Base-by-base conservation (phyloP, 2,329 filamentous ascomycete genomes). In the Fusarium penzigii region DNA sequence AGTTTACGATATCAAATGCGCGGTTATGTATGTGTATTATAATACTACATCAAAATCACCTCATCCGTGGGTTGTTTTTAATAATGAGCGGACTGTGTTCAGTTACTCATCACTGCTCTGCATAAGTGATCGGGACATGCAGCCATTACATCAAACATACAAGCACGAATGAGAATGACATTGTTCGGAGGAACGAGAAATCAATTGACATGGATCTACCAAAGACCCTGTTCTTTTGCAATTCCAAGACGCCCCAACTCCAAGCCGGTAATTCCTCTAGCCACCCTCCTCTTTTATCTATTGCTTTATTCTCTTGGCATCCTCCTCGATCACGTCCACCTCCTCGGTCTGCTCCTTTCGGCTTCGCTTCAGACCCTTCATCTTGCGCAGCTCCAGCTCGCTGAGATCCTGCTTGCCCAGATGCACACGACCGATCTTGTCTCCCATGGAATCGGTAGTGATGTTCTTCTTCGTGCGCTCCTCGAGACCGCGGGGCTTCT, bases 391-490 rank as follows among this genome's bases (percentile, higher is more conserved):
- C 79, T 99, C 94, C 73, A 99, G 74, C 65, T 88, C 83, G 68
- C 79, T 81, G 53, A 99, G 81, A 75, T 99, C 92, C 75, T 97
- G 92, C 77, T 88, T 91, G 67, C 89, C 91, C 54, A 96, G 75
- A 72, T 99, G 94, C 58, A 99, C 89, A 63, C 92, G 87, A 58
- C 93, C 94, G 59, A 97, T 81, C 86, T 97, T 97, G 75, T 99
- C 94, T 70, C 94, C 94, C 76, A 99, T 91, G 41, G 86, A 75
- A 71, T 97, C 92, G 51, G 89, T 95, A 49, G 86, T 84, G 64
- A 99, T 88, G 73, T 99, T 99, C 88, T 99, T 99, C 88, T 96
- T 97, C 56, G 88, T 87, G 74, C 81, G 79, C 76, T 90, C 87
- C 75, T 90, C 87, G 39, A 72, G 75, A 39, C 84, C 84, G 80